Base-by-base conservation (phyloP, 108 stramenopile genomes). In the Schizochytrium sp. region DNA sequence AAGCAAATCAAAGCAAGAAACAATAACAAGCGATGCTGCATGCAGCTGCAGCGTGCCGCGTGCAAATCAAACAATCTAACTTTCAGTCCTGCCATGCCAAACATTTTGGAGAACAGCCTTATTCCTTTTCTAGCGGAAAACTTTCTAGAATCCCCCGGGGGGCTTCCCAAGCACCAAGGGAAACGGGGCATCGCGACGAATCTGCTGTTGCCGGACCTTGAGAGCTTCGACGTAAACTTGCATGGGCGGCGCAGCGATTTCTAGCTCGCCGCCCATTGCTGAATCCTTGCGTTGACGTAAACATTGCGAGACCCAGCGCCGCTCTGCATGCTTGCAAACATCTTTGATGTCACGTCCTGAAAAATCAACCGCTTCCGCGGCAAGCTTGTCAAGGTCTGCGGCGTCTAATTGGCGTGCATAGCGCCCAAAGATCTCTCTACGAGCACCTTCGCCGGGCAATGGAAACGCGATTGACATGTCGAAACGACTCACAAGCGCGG, bases 331-430 rank as follows among this genome's bases (percentile, higher is more conserved):
- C 23, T 88, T 60, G 72, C 88, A 71, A 0, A 43, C 28, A 16
- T 71, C 45, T 23, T 71, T 60, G 63, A 88, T 88, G 72, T 88
- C 88, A 5, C 88, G 45, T 8, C 60, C 88, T 5, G 88, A 72
- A 4, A 88, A 76, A 23, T 87, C 88, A 5, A 5, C 23, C n/a
- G 72, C 29, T 8, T 60, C 72, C 18, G 23, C 5, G 12, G 63
- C 88, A 5, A 88, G 53, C 44, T 44, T 47, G 44, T 88, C 72
- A 5, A 88, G 45, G 5, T 63, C 83, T 51, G 47, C 69, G 5
- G 69, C 25, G 72, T 10, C 18, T 5, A 88, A 28, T 8, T 63
- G 60, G 6, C 19, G 12, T 6, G 88, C 88, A 28, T 88, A 88
- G 18, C 63, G 58, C 41, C 5, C 51, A 8, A 60, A 88, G 44